These are phyloP conservation scores for Leccinum subrobustum DNA, from an alignment of 1,284 basidiomycete genomes.

Conservation along the genomic window DNA sequence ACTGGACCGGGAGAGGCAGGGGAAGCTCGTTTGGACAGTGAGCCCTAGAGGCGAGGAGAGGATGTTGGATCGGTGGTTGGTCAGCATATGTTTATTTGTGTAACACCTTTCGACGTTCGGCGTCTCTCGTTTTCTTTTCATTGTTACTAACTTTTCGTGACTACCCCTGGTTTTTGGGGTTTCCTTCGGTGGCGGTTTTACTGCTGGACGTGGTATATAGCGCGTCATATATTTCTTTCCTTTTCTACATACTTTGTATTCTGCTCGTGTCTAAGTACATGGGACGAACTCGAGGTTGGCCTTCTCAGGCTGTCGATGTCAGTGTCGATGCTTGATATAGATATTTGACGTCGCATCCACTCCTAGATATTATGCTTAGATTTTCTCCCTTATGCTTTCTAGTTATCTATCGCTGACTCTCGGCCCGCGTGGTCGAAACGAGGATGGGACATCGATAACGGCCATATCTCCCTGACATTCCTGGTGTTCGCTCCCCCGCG, in stretches of 20 bases:
- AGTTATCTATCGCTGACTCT: neutral
- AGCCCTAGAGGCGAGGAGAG: constrained; percentile 1
- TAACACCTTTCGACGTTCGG: constrained; percentile 20
- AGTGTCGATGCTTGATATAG: neutral
- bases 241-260: neutral
- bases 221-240: neutral
- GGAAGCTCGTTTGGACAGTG: constrained; percentile 31
- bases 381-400: neutral
- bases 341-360: neutral
- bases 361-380: neutral
- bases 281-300: neutral
- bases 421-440: neutral
- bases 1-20: constrained; percentile 40
- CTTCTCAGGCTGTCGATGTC: neutral
- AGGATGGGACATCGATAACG: neutral
- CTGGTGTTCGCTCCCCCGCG: neutral
- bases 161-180: neutral
- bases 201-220: neutral
- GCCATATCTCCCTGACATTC: neutral
- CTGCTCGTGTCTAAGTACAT: neutral
- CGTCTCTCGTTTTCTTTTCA: constrained; percentile 21
- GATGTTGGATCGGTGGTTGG: neutral
- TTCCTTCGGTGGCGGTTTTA: neutral
- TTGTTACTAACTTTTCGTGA: neutral
- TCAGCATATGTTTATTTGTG: neutral